A percentile compares a stretch with the other conserved stretches of the same genome.
phyloP scores from a whole-genome alignment of 129 eudicot species.

The Centella asiatica region DNA sequence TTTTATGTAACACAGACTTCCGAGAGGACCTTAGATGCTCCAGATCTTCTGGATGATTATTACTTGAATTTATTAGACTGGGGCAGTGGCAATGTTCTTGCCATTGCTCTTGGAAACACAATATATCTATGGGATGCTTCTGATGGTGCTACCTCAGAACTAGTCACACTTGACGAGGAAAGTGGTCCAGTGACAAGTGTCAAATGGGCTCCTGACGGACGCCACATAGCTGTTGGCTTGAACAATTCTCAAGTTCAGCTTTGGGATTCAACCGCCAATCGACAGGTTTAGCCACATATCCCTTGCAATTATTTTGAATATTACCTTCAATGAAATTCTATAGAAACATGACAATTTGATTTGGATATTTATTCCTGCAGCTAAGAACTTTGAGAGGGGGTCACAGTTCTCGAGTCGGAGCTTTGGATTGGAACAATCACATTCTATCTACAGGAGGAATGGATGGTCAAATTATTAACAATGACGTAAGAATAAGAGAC shows the following conservation, averaged over 20 bases:
- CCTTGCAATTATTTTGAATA: too few species aligned
- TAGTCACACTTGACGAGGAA: slow-evolving; percentile 74
- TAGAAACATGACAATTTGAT: neutral
- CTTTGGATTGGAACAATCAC: slow-evolving; percentile 90
- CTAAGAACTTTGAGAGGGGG: slow-evolving; percentile 70
- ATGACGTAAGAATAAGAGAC: slow-evolving; percentile 61
- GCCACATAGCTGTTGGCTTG: slow-evolving; percentile 69
- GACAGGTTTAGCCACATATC: slow-evolving; percentile 36
- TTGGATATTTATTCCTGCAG: slow-evolving; percentile 26
- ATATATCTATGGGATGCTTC: slow-evolving; percentile 93
- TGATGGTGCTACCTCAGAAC: slow-evolving; percentile 65
- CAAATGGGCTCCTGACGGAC: slow-evolving; percentile 92
- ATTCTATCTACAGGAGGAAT: slow-evolving; percentile 86
- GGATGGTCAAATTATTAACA: slow-evolving; percentile 82
- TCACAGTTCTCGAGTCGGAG: slow-evolving; percentile 70
- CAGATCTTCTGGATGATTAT: slow-evolving; percentile 79
- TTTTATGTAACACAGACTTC: slow-evolving; percentile 52
- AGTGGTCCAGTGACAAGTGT: slow-evolving; percentile 83
- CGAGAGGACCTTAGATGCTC: slow-evolving; percentile 88
- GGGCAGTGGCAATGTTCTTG: slow-evolving; percentile 87
- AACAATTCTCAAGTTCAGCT: slow-evolving; percentile 86
- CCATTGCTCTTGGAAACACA: slow-evolving; percentile 72
- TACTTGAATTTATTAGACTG: slow-evolving; percentile 77
- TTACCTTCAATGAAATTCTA: neutral
- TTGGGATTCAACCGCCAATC: slow-evolving; percentile 79